These are phyloP conservation scores for Penicillium coprophilum DNA, from an alignment of 495 filamentous ascomycete species.

Conservation along the genomic window DNA sequence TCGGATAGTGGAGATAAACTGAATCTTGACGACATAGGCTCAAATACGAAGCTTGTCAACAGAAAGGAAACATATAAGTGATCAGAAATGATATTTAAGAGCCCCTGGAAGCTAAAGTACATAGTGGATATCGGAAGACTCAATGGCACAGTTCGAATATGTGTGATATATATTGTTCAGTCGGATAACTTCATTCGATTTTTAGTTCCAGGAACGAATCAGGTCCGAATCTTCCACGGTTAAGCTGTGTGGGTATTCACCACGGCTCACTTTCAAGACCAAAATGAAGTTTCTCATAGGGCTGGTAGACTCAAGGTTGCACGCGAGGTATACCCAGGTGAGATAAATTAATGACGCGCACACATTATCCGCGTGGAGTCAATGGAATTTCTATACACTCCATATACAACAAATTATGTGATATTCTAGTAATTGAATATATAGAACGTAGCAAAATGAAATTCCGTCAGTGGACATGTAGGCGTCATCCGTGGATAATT, in stretches of 20 bases:
- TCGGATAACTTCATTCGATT: background rate
- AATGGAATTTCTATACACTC: background rate
- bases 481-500: background rate
- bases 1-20: slow-evolving; percentile 5
- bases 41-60: background rate
- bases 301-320: background rate
- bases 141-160: background rate
- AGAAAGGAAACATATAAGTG: background rate
- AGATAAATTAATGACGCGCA: slow-evolving; percentile 29
- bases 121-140: background rate
- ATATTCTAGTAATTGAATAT: background rate
- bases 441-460: background rate
- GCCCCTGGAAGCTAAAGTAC: background rate
- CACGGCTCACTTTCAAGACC: background rate
- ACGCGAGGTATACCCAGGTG: background rate
- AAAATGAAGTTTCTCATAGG: background rate
- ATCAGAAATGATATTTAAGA: background rate
- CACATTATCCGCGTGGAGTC: slow-evolving; percentile 10
- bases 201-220: background rate
- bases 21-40: slow-evolving; percentile 12
- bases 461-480: background rate
- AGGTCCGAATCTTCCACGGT: background rate
- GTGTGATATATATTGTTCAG: background rate
- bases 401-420: background rate
- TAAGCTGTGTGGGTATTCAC: background rate